Base-by-base conservation (phyloP, 495 filamentous ascomycete species). In the Podospora tetraspora region DNA sequence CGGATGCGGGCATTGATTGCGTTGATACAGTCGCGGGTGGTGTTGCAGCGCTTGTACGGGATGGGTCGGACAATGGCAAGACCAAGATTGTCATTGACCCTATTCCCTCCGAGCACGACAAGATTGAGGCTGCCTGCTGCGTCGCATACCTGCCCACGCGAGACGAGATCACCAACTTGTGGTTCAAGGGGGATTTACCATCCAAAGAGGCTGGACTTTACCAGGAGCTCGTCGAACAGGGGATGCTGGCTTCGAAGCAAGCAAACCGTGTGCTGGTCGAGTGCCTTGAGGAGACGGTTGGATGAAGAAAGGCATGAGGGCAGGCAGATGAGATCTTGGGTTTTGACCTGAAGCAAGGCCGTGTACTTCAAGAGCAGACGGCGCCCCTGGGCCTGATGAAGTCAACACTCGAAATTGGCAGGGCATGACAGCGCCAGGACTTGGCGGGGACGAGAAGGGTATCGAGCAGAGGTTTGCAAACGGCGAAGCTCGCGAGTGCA, bases 1-100 rank as follows among this genome's bases (percentile, higher is more conserved):
- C 90, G 1, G 96, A 99, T 80, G 96, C 95, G 0, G 93, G 92
- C 3, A 97, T 99, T 70, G 95, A 99, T 74, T 97, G 93, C 77
- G 87, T 97, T 34, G 95, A 98, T 77, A 83, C 96, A 30, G 91
- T 97, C 4, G 84, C 90, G 16, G 95, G 94, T 5, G 95, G 95
- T 24, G 90, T 97, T 52, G 93, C 94, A 19, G 96, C 93, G 11
- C 73, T 97, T 22, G 91, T 93, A 23, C 73, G 78, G 59, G 76
- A 80, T 57, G 72, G 75, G 2, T 68, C 66, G 27, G 73, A 75
- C 69, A 62, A 78, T 57, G 71, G 72, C 8, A 70, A 68, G 30
- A 82, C 85, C 3, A 80, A 78, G 61, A 76, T 93, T 58, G 88
- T 97, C 61, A 79, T 97, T 27, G 95, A 99, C 79, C 92, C 93